Evolutionary conservation across 1,139 yeast genomes (phyloP), one percentile per base, ranked within the genome.

Genomic region (Taphrina sp.): DNA sequence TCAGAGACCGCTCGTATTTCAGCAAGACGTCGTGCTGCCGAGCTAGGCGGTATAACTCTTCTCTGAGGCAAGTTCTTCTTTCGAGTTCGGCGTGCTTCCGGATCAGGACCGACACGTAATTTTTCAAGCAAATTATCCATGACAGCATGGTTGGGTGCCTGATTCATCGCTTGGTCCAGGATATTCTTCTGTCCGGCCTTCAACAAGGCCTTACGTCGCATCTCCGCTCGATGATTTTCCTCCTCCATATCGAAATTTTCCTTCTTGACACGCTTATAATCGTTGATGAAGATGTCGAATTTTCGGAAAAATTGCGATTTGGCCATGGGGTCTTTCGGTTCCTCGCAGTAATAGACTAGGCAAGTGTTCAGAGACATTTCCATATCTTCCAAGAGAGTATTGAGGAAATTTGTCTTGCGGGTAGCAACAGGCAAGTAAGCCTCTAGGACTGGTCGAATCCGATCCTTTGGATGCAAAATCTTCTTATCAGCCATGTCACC

Each of bases 281-380:
- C 90, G 43, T 73, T 73, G 14, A 85, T 76, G 69, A 92, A 92
- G 58, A 79, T 77, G 3, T 88, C 72, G 66, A 92, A 85, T 66
- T 83, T 83, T 59, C 78, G 72, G 65, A 92, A 83, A 67, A 92
- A 90, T 1, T 82, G 72, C 59, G 79, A 78, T 58, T 82, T 78
- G 61, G 89, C 80, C 16, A 78, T 71, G 4, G 73, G 65, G 64
- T 87, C 95, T 3, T 70, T 68, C 1, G 80, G 75, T 64, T 84
- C 83, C 67, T 92, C 98, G 5, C 97, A 97, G 69, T 84, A 92
- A 66, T 80, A 84, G 51, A 73, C 73, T 92, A 92, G 82, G 52
- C 87, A 72, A 46, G 77, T 75, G 33, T 76, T 74, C 62, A 83
- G 80, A 46, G 79, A 82, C 2, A 72, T 68, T 38, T 79, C 67